phyloP scores from a whole-genome alignment of 2,329 filamentous ascomycete species.

The Didymellaceae sp. region DNA sequence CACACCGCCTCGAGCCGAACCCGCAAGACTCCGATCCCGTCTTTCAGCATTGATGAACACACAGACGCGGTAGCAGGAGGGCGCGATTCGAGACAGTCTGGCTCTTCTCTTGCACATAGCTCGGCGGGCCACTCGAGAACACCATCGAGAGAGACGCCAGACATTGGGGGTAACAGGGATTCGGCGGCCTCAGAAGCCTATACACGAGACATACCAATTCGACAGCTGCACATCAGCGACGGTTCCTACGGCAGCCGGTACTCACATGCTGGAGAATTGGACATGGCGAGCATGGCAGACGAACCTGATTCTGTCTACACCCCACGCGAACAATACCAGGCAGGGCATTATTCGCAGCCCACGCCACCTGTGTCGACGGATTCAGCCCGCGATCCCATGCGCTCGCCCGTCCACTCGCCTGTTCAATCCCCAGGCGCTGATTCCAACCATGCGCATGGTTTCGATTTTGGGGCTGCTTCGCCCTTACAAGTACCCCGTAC shows the following conservation, averaged over 20 bases:
- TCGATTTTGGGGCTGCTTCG: slow-evolving; percentile 39
- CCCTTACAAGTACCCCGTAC: slow-evolving; percentile 56
- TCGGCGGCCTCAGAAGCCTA: slow-evolving; percentile 34
- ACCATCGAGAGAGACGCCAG: slow-evolving; percentile 43
- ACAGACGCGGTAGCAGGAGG: slow-evolving; percentile 36
- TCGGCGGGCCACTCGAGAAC: slow-evolving; percentile 45
- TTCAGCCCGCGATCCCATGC: slow-evolving; percentile 34
- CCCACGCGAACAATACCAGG: slow-evolving; percentile 29
- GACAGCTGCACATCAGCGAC: slow-evolving; percentile 44
- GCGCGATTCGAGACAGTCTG: slow-evolving; percentile 44
- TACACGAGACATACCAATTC: slow-evolving; percentile 44
- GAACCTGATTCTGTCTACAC: slow-evolving; percentile 31
- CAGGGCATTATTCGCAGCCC: slow-evolving; percentile 28
- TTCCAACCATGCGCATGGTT: slow-evolving; percentile 38
- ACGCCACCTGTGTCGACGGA: slow-evolving; percentile 34
- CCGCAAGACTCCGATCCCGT: slow-evolving; percentile 36
- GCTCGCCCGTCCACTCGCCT: slow-evolving; percentile 31
- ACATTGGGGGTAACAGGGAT: slow-evolving; percentile 31
- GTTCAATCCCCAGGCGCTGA: slow-evolving; percentile 43
- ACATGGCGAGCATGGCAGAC: slow-evolving; percentile 35
- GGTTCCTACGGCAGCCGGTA: slow-evolving; percentile 40
- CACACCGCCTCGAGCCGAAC: slow-evolving; percentile 23
- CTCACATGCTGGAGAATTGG: slow-evolving; percentile 43
- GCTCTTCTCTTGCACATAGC: slow-evolving; percentile 41
- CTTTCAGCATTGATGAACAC: slow-evolving; percentile 43